Evolutionary conservation across 73 alveolate species (phyloP).

Genomic region (Paramecium sonneborni): DNA sequence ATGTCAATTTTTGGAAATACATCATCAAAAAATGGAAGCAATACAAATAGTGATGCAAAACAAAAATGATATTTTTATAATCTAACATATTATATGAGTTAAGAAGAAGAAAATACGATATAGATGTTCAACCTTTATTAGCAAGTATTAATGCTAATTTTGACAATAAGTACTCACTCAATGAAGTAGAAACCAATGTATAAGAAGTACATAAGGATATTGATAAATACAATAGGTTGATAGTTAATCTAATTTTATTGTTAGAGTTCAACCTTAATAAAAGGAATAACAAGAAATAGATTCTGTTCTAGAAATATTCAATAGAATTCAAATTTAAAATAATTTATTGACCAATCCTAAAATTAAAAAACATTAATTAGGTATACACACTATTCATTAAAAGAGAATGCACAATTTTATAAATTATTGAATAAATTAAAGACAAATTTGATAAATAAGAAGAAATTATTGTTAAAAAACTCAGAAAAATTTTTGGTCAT

Average conservation of each 20-base stretch:
- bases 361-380: neutral
- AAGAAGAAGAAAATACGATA: neutral
- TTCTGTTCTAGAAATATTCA: slow-evolving; percentile 14
- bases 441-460: neutral
- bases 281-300: slow-evolving; percentile 22
- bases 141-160: slow-evolving; percentile 47
- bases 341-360: slow-evolving; percentile 32
- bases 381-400: neutral
- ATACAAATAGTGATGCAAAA: neutral
- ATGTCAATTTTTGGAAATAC: neutral
- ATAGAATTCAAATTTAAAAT: neutral
- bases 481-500: neutral
- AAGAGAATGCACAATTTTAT: neutral
- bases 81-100: neutral
- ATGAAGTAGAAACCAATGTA: neutral
- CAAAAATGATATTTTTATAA: slow-evolving; percentile 1
- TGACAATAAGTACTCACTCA: neutral
- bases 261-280: neutral
- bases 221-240: neutral
- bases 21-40: neutral
- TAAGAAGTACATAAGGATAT: neutral
- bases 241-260: neutral
- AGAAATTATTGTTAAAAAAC: neutral
- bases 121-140: slow-evolving; percentile 26
- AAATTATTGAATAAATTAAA: neutral